Base-by-base conservation (phyloP, 495 filamentous ascomycete species). In the Staphylotrichum longicolle region DNA sequence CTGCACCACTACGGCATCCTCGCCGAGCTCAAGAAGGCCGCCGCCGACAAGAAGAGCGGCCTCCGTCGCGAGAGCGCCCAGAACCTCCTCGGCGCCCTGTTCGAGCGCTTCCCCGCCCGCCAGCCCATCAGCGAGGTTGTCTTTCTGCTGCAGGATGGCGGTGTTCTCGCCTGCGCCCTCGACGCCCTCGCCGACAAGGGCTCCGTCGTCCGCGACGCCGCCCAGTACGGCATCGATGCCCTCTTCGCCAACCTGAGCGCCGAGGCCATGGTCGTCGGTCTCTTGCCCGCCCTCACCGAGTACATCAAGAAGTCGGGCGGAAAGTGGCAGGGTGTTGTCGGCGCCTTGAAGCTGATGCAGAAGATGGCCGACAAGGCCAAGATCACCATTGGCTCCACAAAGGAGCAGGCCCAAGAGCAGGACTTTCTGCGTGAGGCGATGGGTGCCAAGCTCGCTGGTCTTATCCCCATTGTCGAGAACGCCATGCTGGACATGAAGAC, bases 401-500 rank as follows among this genome's bases (percentile, higher is more conserved):
- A 83, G 64, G 91, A 96, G 65, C 86, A 93, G 68, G 89, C 93
- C 63, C 81, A 84, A 49, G 81, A 88, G 63, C 95, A 96, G 78
- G 92, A 96, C 70, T 74, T 97, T 47, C 79, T 98, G 41, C 84
- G 93, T 57, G 91, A 96, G 65, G 81, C 89, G 12, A 93, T 99
- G 91, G 94, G 94, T 40, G 90, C 88, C 73, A 90, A 89, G 66
- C 82, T 99, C 4, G 93, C 95, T 67, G 83, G 86, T 27, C 74
- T 99, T 65, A 99, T 99, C 64, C 93, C 93, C 5, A 80, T 96
- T 41, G 92, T 93, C 37, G 94, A 99, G 78, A 81, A 80, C 50
- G 92, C 91, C 62, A 97, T 99, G 93, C 90, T 96, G 71, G 95
- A 99, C 74, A 78, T 99, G 64, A 99, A 98, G 80, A 67, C 78